phyloP scores from a whole-genome alignment of 2,329 filamentous ascomycete species.

The Stemphylium lycopersici region DNA sequence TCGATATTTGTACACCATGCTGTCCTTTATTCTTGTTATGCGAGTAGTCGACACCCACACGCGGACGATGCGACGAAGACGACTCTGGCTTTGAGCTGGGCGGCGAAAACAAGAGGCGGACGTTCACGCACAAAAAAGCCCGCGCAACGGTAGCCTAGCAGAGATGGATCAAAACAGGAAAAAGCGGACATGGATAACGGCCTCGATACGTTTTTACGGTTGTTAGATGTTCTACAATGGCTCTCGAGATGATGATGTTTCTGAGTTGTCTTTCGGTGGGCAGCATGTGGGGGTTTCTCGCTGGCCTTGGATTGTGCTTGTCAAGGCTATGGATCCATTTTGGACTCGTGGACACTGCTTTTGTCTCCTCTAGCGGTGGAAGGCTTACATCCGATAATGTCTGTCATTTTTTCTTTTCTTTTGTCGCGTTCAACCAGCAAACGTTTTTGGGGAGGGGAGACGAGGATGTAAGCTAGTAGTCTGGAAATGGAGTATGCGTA shows the following conservation, averaged over 20 bases:
- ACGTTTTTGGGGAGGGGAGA: slow-evolving; percentile 21
- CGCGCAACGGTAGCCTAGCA: slow-evolving; percentile 1
- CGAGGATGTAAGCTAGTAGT: slow-evolving; percentile 34
- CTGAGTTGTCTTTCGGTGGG: slow-evolving; percentile 19
- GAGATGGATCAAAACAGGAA: slow-evolving; percentile 15
- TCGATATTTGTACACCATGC: slow-evolving; percentile 39
- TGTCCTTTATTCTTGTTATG: slow-evolving; percentile 27
- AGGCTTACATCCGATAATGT: slow-evolving; percentile 29
- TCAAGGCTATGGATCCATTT: slow-evolving; percentile 8
- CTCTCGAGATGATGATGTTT: slow-evolving; percentile 22
- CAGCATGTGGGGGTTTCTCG: slow-evolving; percentile 11
- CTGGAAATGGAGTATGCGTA: slow-evolving; percentile 21
- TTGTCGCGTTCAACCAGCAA: slow-evolving; percentile 33
- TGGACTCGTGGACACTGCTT: slow-evolving; percentile 20
- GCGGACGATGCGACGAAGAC: slow-evolving; percentile 20
- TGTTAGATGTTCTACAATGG: slow-evolving; percentile 25
- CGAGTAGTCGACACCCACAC: slow-evolving; percentile 13
- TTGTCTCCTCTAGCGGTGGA: slow-evolving; percentile 12
- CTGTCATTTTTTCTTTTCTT: slow-evolving; percentile 36
- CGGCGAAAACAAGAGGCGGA: slow-evolving; percentile 32
- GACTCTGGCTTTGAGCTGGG: slow-evolving; percentile 29
- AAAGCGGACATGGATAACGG: slow-evolving; percentile 31
- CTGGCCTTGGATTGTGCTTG: slow-evolving; percentile 6
- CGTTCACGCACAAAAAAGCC: slow-evolving; percentile 6
- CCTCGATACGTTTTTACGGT: slow-evolving; percentile 30